A percentile compares a stretch with the other conserved stretches of the same genome.
Conservation (phyloP, 2,329 filamentous ascomycete genomes). For the Fusarium tanahbumbuense region DNA sequence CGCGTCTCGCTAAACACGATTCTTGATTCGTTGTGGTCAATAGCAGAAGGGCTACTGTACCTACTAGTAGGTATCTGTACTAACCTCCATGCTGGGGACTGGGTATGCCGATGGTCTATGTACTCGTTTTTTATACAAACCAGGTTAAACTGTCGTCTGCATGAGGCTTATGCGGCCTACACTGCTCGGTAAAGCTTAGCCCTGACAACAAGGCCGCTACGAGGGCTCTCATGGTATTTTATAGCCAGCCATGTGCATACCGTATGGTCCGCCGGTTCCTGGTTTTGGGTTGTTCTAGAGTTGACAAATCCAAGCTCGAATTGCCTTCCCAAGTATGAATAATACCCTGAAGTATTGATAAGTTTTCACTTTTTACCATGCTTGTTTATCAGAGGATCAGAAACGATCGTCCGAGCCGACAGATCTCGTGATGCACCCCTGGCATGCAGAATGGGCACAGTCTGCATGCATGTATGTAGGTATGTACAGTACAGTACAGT, state of each 20-base stretch:
- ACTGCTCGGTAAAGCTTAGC: neutral
- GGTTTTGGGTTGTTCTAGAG: neutral
- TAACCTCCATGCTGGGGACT: too few relatives aligned
- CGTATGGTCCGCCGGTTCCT: neutral
- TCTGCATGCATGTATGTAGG: neutral
- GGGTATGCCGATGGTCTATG: neutral
- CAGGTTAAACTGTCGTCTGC: neutral
- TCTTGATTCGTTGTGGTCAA: conserved; percentile 25
- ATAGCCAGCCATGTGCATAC: neutral
- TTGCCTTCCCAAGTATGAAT: neutral
- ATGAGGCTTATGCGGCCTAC: conserved; percentile 20
- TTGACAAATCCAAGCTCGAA: neutral
- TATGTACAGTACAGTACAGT: neutral
- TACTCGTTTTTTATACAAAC: conserved; percentile 2
- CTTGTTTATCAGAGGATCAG: neutral
- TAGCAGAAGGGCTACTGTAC: neutral
- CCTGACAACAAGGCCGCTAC: neutral
- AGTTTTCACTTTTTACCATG: neutral
- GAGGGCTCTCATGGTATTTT: neutral
- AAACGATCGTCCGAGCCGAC: neutral
- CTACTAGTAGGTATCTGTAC: neutral
- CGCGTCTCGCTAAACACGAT: conserved; percentile 15
- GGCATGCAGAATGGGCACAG: neutral
- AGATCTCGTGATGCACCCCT: conserved; percentile 10
- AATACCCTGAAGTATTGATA: neutral